Evolutionary conservation across 768 basidiomycete species (phyloP).

Genomic region (Sporobolomyces roseus): DNA sequence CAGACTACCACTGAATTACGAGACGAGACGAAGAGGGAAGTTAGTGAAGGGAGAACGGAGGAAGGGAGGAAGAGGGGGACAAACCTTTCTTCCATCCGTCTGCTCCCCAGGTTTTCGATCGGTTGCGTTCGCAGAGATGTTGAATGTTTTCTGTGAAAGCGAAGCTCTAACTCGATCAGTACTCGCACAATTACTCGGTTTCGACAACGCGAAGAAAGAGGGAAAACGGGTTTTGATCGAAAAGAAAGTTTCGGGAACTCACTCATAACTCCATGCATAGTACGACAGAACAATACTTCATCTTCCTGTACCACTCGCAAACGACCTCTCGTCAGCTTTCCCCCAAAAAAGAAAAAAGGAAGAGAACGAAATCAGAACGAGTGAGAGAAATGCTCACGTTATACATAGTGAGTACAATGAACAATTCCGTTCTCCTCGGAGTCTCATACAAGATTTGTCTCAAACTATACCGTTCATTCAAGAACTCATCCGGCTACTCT

Average conservation of each 20-base stretch:
- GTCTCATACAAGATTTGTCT: constrained; percentile 90
- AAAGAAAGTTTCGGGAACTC: background rate
- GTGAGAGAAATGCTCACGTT: constrained; percentile 71
- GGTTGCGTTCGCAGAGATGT: constrained; percentile 76
- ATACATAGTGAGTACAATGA: constrained; percentile 98
- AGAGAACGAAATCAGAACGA: too few species aligned
- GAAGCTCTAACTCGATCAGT: background rate
- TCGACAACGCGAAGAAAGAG: too few species aligned
- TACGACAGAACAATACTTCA: constrained; percentile 76
- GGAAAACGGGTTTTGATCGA: background rate
- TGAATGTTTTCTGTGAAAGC: constrained; percentile 63
- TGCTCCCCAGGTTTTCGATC: constrained; percentile 92
- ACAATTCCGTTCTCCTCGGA: constrained; percentile 81
- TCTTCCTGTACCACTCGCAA: constrained; percentile 45
- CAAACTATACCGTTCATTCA: constrained; percentile 72
- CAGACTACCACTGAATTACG: constrained; percentile 46
- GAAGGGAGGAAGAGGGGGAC: constrained; percentile 49
- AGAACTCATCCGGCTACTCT: constrained; percentile 86
- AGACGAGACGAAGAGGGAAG: background rate
- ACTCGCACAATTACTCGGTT: too few species aligned
- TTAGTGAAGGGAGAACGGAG: background rate
- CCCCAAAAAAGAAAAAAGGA: too few species aligned
- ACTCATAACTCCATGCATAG: constrained; percentile 90
- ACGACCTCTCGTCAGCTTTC: background rate
- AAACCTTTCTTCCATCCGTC: constrained; percentile 89